phyloP scores from a whole-genome alignment of 2,329 filamentous ascomycete species.

The Iodosphaeria phyllophila region DNA sequence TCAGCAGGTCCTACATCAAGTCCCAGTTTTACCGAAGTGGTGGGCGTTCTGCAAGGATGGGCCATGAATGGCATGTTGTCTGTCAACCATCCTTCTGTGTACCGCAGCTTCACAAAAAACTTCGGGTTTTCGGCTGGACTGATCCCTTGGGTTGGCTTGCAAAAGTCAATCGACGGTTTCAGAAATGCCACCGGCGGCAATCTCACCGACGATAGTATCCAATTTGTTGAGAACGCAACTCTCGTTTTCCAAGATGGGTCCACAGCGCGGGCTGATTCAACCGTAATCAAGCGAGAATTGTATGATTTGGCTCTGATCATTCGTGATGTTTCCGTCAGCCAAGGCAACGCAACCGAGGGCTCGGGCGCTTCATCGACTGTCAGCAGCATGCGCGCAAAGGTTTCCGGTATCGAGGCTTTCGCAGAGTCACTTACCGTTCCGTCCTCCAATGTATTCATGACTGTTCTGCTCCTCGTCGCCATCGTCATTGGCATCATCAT shows the following conservation, averaged over 20 bases:
- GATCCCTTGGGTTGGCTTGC: slow-evolving; percentile 65
- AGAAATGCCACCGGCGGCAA: slow-evolving; percentile 69
- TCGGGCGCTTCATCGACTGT: slow-evolving; percentile 7
- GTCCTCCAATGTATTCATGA: slow-evolving; percentile 89
- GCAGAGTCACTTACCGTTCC: slow-evolving; percentile 75
- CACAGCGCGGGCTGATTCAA: slow-evolving; percentile 20
- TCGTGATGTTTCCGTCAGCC: slow-evolving; percentile 25
- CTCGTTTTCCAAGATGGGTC: slow-evolving; percentile 49
- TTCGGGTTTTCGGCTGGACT: slow-evolving; percentile 83
- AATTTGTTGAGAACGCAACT: slow-evolving; percentile 56
- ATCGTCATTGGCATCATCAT: slow-evolving; percentile 72
- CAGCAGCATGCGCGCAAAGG: slow-evolving; percentile 24
- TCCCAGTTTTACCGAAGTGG: slow-evolving; percentile 69
- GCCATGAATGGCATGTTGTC: slow-evolving; percentile 94
- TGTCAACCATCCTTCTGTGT: slow-evolving; percentile 71
- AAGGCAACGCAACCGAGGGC: slow-evolving; percentile 14
- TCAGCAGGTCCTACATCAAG: slow-evolving; percentile 50
- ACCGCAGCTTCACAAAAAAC: slow-evolving; percentile 79
- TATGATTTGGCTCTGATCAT: slow-evolving; percentile 33
- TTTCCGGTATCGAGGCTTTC: slow-evolving; percentile 64
- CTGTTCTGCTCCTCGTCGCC: slow-evolving; percentile 70
- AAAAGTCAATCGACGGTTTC: slow-evolving; percentile 70
- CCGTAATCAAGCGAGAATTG: slow-evolving; percentile 33
- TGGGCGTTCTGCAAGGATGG: slow-evolving; percentile 84
- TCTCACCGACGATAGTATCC: slow-evolving; percentile 59